phyloP scores from a whole-genome alignment of 352 stramenopile species.

The Pythium guiyangense region DNA sequence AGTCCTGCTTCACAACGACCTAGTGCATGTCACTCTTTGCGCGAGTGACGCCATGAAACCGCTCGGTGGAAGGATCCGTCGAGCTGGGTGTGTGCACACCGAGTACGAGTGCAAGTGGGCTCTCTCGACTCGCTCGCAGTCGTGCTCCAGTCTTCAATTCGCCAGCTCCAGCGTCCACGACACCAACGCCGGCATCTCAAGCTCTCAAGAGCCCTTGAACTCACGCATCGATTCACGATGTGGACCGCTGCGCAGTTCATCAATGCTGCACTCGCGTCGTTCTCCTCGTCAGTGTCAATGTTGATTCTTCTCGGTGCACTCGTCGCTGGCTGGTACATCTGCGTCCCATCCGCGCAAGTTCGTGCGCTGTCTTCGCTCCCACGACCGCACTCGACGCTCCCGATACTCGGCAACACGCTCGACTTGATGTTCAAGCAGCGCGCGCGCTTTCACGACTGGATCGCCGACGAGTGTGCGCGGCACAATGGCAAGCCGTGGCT shows the following conservation, averaged over 20 bases:
- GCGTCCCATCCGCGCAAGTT: constrained; percentile 19
- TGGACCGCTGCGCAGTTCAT: not conserved
- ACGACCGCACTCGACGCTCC: constrained; percentile 31
- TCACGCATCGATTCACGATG: not conserved
- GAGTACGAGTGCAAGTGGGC: no score
- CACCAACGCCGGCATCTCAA: no score
- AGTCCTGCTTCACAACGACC: no score
- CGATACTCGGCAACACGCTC: constrained; percentile 44
- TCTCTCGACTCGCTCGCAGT: no score
- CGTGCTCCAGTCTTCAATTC: no score
- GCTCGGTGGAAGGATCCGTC: no score
- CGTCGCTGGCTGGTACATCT: constrained; percentile 14
- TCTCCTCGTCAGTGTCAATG: constrained; percentile 10
- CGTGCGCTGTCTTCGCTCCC: constrained; percentile 21
- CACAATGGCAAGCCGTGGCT: constrained; percentile 39
- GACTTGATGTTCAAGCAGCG: constrained; percentile 42
- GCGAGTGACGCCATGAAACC: no score
- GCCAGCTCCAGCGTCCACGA: no score
- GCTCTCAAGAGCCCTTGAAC: no score
- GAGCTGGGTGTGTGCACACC: no score
- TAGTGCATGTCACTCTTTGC: no score
- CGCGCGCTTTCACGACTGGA: constrained; percentile 53
- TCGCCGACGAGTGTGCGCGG: constrained; percentile 36
- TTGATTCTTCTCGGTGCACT: constrained; percentile 14
- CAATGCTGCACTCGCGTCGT: not conserved